Percentiles rank a stretch among this genome's conserved stretches.
Conservation (phyloP, 2,329 filamentous ascomycete genomes). For the Nothophoma quercina region DNA sequence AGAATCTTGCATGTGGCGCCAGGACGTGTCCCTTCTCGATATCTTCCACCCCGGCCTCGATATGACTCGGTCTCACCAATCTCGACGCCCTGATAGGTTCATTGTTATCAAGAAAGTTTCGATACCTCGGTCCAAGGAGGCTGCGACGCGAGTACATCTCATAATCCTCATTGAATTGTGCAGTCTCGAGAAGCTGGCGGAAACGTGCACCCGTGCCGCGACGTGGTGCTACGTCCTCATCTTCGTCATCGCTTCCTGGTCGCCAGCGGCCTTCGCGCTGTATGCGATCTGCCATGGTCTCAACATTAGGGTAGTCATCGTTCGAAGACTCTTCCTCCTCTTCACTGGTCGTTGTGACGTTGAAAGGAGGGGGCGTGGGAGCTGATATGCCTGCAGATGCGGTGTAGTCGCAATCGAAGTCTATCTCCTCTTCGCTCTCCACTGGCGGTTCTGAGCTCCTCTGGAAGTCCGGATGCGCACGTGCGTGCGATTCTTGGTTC, state of each 20-base stretch:
- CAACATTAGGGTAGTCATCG: conserved; percentile 49
- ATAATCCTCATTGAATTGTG: conserved; percentile 43
- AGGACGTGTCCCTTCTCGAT: conserved; percentile 55
- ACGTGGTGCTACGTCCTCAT: conserved; percentile 42
- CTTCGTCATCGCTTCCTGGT: conserved; percentile 48
- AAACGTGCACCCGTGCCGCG: conserved; percentile 35
- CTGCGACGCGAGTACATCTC: conserved; percentile 10
- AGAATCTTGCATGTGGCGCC: conserved; percentile 80
- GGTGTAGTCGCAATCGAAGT: conserved; percentile 42
- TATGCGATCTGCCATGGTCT: conserved; percentile 50
- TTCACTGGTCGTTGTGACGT: conserved; percentile 49
- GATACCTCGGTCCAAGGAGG: conserved; percentile 12
- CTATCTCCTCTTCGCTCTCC: conserved; percentile 30
- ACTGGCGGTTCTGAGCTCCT: conserved; percentile 7
- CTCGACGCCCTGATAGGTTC: conserved; percentile 42
- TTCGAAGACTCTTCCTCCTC: conserved; percentile 45
- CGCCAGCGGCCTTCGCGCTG: conserved; percentile 49
- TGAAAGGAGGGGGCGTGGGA: conserved; percentile 51
- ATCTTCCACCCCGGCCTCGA: conserved; percentile 32
- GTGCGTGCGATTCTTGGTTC: conserved; percentile 13
- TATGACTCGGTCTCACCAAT: conserved; percentile 44
- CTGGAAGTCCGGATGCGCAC: conserved; percentile 5
- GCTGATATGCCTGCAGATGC: conserved; percentile 41
- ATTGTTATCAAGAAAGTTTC: conserved; percentile 13
- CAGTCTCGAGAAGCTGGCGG: conserved; percentile 31